A percentile compares a stretch with the other conserved stretches of the same genome.
Conservation (phyloP, 2,329 filamentous ascomycete species). For the Trichophyton mentagrophytes region DNA sequence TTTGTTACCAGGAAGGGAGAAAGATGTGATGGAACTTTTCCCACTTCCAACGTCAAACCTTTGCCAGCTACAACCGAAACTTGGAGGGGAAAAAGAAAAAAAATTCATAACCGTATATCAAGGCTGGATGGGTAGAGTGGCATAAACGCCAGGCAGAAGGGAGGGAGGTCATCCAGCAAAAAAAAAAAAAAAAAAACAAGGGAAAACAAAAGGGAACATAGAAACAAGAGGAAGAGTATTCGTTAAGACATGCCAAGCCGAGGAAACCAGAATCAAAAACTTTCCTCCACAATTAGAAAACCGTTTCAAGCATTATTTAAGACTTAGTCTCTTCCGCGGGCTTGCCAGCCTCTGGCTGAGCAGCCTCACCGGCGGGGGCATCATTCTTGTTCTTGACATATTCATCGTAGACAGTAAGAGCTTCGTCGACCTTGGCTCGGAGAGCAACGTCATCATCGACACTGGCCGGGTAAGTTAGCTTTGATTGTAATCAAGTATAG, state of each 20-base stretch:
- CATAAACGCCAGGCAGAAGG: background rate
- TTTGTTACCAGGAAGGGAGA: background rate
- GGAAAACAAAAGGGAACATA: background rate
- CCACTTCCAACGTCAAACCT: background rate
- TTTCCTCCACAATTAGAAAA: conserved; percentile 6
- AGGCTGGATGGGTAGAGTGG: background rate
- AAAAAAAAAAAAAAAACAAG: background rate
- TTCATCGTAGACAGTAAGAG: conserved; percentile 92
- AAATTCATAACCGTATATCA: background rate
- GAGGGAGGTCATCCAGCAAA: background rate
- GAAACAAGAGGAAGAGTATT: conserved; percentile 9
- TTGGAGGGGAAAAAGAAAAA: background rate
- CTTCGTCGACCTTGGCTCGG: conserved; percentile 92
- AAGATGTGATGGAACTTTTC: background rate
- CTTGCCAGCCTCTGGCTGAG: conserved; percentile 33
- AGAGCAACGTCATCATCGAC: conserved; percentile 83
- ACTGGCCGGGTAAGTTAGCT: conserved; percentile 33
- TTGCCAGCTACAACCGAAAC: conserved; percentile 2
- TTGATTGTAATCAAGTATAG: background rate
- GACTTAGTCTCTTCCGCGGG: conserved; percentile 28
- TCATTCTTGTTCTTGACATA: conserved; percentile 78
- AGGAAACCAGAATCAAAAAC: conserved; percentile 10
- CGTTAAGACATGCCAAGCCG: conserved; percentile 12
- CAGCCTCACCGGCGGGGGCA: conserved; percentile 29
- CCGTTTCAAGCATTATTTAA: conserved; percentile 8